Base-by-base conservation (phyloP, 306 rosid genomes). In the Gillenia trifoliata region DNA sequence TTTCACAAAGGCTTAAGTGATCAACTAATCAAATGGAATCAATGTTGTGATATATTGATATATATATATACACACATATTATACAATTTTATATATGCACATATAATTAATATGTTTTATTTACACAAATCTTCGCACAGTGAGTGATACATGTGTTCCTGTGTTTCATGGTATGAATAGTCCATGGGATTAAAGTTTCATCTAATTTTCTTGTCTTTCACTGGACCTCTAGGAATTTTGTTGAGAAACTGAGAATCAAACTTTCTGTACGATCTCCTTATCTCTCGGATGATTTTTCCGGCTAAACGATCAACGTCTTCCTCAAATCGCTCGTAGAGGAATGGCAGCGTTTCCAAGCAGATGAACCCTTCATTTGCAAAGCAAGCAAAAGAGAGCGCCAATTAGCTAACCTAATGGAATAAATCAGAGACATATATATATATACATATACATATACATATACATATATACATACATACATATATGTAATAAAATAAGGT, bases 161-260 rank as follows among this genome's bases (percentile, higher is more conserved):
- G 45, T 47, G 52, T 28, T 45, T 23, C 56, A 55, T n/a, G 60
- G 26, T 8, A 22, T 55, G 4, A n/a, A 16, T 22, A 30, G 23
- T 28, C 34, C 19, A 28, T 29, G 76, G 28, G 22, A 22, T 61
- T 7, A 34, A 47, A 26, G 52, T 49, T 77, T 84, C 72, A 92
- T 78, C 81, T 74, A 72, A 8, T 31, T 81, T 90, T 89, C 88
- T 86, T 89, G 22, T 83, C 92, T 63, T 90, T 86, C 60, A 83
- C 79, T 11, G 96, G 87, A 30, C 93, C 97, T 85, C 95, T 85
- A 20, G 98, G 98, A 72, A 90, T 89, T 80, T 83, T 89, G 82
- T 81, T 87, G 85, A 90, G 89, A 66, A 85, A 86, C 71, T 76
- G 86, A 57, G 82, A 81, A 25, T 87, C 91, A 47, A 90, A 72